Conservation (phyloP, 2,329 filamentous ascomycete species). For the Massarina eburnea region DNA sequence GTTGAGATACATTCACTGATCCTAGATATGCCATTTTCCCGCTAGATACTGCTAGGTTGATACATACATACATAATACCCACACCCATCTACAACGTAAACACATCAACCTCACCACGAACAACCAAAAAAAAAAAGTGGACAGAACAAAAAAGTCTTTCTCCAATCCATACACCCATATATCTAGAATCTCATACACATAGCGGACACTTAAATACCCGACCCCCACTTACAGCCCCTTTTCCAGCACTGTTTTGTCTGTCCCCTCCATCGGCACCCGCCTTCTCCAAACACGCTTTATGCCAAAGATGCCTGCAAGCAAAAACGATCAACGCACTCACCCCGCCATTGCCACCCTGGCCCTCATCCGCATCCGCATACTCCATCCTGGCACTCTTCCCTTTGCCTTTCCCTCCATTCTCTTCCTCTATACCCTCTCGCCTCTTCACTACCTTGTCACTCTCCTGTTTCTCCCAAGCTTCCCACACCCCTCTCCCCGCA, state of each 20-base stretch:
- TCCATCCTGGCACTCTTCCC: conserved; percentile 51
- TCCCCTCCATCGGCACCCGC: conserved; percentile 2
- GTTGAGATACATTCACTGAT: no score
- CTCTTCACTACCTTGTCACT: conserved; percentile 47
- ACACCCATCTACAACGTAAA: no score
- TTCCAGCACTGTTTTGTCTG: conserved; percentile 1
- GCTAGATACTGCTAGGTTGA: no score
- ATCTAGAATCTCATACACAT: conserved; percentile 22
- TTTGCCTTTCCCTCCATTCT: conserved; percentile 36
- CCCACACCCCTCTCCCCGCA: conserved; percentile 73
- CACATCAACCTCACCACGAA: no score
- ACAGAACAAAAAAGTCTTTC: neutral
- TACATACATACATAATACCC: no score
- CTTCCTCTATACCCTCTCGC: conserved; percentile 30
- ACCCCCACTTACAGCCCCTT: conserved; percentile 4
- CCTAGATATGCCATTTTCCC: no score
- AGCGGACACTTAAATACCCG: conserved; percentile 30
- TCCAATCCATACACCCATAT: neutral
- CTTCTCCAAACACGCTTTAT: conserved; percentile 38
- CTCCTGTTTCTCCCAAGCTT: conserved; percentile 71
- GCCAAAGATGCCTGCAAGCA: conserved; percentile 46
- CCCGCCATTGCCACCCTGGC: conserved; percentile 49
- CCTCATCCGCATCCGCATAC: conserved; percentile 46
- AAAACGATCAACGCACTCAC: conserved; percentile 41
- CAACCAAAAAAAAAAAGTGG: no score